Evolutionary conservation across 495 filamentous ascomycete species (phyloP), one percentile per base, ranked within the genome.

Genomic region (Talaromyces liani): DNA sequence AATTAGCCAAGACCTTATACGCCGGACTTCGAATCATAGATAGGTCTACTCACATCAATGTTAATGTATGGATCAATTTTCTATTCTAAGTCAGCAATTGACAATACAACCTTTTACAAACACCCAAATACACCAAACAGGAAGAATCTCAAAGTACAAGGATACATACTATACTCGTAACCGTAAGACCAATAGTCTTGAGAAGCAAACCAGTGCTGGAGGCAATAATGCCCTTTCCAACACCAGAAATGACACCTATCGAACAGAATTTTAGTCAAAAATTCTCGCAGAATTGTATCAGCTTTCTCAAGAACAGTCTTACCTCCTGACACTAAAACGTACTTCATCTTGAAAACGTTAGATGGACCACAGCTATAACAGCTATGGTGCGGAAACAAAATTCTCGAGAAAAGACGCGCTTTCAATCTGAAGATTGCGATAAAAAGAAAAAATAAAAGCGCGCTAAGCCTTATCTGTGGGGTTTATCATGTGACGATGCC

Each of bases 51-150:
- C n/a, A 88, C 90, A 81, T 92, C 90, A 68, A 90, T 80, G 71
- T 91, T 92, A 72, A 93, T 79, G 71, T 93, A 92, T 1, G 90
- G 90, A 69, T 97, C 92, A 62, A 96, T 88, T 70, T 78, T 94
- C 56, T 58, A 58, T 22, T 34, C 56, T 34, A 87, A 58, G 31
- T 33, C n/a, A 58, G 56, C 31, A 58, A 31, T 34, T 36, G 56
- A 58, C 29, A 58, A 16, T 5, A 56, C n/a, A 16, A 16, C 9
- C 51, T 55, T 6, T 2, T 7, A 16, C 7, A 55, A 55, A 2
- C 25, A 0, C 51, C n/a, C 22, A 14, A 55, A 29, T 29, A 55
- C 51, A 53, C 7, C 18, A 85, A n/a, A 82, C 77, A 31, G 83
- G 80, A 33, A 86, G 84, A 75, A 83, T 61, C 67, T 5, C 27